phyloP scores from a whole-genome alignment of 306 rosid genomes.

The Citrullus colocynthis region DNA sequence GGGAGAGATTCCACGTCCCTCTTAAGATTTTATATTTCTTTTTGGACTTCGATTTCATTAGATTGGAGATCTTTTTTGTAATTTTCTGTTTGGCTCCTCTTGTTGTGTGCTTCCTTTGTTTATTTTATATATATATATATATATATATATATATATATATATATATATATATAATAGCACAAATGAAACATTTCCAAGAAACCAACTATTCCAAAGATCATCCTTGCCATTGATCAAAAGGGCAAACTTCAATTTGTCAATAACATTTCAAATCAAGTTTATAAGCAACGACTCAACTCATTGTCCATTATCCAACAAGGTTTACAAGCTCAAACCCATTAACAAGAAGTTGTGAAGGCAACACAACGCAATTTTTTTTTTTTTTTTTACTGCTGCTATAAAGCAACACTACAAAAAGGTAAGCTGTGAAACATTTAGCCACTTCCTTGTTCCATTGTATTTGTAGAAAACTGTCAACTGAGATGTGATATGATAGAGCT shows the following conservation, averaged over 20 bases:
- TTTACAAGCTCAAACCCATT: constrained; percentile 1
- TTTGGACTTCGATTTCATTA: too few relatives aligned
- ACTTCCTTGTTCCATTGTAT: neutral
- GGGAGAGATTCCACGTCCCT: too few relatives aligned
- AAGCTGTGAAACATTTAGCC: neutral
- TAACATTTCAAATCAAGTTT: neutral
- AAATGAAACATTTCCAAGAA: too few relatives aligned
- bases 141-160: too few relatives aligned
- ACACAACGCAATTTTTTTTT: neutral
- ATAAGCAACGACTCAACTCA: neutral
- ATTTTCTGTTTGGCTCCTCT: too few relatives aligned
- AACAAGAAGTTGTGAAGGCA: neutral
- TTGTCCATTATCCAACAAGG: neutral
- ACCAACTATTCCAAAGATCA: neutral
- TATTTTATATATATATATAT: too few relatives aligned
- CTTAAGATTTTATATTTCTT: too few relatives aligned
- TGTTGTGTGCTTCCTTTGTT: too few relatives aligned
- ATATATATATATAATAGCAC: too few relatives aligned
- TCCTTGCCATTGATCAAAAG: neutral
- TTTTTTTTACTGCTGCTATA: neutral
- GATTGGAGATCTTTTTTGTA: too few relatives aligned
- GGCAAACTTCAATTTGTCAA: neutral
- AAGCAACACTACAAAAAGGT: neutral
- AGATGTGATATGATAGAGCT: neutral
- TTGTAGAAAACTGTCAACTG: neutral